Conservation (phyloP, 192 early-diverging fungal genomes). For the Backusella macrospora region DNA sequence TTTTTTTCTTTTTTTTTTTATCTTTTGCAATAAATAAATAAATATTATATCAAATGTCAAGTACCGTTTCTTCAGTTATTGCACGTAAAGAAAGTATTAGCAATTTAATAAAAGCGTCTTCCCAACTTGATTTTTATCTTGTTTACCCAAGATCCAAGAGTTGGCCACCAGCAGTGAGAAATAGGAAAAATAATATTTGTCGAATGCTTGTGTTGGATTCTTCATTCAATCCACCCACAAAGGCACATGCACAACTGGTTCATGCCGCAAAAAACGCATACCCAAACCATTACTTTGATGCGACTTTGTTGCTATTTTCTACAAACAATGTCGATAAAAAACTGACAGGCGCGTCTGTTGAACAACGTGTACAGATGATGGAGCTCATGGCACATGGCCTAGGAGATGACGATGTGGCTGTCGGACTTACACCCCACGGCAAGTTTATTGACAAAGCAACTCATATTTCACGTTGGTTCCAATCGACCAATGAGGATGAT, state of each 20-base stretch:
- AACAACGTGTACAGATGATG: conserved; percentile 75
- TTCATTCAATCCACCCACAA: conserved; percentile 76
- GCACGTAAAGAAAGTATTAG: background rate
- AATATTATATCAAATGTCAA: background rate
- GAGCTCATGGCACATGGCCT: conserved; percentile 55
- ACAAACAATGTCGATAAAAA: conserved; percentile 74
- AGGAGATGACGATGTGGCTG: conserved; percentile 42
- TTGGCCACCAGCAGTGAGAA: background rate
- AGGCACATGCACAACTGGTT: conserved; percentile 62
- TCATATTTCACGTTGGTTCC: conserved; percentile 37
- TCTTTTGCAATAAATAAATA: too few species aligned
- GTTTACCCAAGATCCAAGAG: background rate
- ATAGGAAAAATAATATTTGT: conserved; percentile 36
- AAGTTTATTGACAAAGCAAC: conserved; percentile 73
- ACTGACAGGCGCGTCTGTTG: conserved; percentile 50
- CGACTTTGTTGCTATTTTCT: conserved; percentile 63
- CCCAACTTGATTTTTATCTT: conserved; percentile 4
- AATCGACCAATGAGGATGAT: background rate
- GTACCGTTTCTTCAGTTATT: background rate
- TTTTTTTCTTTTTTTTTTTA: background rate
- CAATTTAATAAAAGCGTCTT: background rate
- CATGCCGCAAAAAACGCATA: conserved; percentile 35
- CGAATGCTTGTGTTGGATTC: conserved; percentile 63
- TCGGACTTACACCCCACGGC: conserved; percentile 62
- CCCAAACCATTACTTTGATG: conserved; percentile 53